phyloP scores from a whole-genome alignment of 164 flowering plant genomes.

The Nymphaea colorata region DNA sequence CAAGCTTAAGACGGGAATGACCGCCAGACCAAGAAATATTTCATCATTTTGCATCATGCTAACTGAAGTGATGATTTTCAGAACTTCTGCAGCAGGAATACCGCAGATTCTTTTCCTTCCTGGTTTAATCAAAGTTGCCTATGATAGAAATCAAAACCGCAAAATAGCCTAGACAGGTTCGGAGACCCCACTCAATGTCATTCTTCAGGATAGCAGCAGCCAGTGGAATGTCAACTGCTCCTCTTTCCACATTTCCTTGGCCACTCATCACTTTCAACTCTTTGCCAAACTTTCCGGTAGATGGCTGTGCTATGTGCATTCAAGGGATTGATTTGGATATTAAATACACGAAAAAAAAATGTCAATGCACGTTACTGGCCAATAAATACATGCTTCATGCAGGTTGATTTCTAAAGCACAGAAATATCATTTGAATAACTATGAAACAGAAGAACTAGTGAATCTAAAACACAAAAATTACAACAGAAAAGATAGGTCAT shows the following conservation, averaged over 20 bases:
- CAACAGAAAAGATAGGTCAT: neutral
- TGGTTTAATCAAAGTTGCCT: constrained; percentile 2
- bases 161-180: constrained; percentile 25
- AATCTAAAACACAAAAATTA: neutral
- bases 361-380: neutral
- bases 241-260: constrained; percentile 1
- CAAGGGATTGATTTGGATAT: constrained; percentile 12
- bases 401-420: neutral
- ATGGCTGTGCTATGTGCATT: constrained; percentile 15
- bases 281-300: constrained; percentile 2
- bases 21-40: too few relatives aligned
- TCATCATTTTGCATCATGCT: too few relatives aligned
- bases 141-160: constrained; percentile 17
- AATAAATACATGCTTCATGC: neutral
- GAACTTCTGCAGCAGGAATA: constrained; percentile 24
- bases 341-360: neutral
- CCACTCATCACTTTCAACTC: constrained; percentile 4
- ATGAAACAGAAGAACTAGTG: neutral
- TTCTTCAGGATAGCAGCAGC: constrained; percentile 12
- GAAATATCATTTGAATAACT: neutral
- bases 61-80: constrained; percentile 24
- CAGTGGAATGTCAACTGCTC: constrained; percentile 6
- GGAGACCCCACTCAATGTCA: constrained; percentile 37
- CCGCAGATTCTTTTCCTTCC: neutral
- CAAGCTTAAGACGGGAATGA: too few relatives aligned